Conservation (phyloP, 202 grass and related monocot species). For the Schoenoplectus triqueter region DNA sequence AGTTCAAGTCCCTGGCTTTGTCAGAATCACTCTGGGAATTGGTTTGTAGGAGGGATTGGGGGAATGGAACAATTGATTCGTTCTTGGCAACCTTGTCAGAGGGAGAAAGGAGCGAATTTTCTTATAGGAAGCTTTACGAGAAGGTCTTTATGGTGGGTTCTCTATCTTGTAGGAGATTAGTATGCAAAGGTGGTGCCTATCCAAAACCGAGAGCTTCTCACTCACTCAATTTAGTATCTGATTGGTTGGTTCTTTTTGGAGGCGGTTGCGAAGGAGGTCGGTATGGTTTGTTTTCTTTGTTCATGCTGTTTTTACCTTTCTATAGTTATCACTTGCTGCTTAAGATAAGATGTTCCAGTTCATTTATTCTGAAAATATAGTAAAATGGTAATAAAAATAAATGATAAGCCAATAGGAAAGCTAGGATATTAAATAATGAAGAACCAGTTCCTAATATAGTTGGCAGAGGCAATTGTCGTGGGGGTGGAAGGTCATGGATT, state of each 20-base stretch:
- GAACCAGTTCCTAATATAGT: neutral
- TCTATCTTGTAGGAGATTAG: constrained; percentile 56
- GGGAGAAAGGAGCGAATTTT: constrained; percentile 36
- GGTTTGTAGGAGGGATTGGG: constrained; percentile 83
- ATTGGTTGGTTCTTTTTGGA: constrained; percentile 91
- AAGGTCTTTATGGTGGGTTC: constrained; percentile 54
- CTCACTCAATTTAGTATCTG: constrained; percentile 80
- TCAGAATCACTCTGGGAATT: constrained; percentile 85
- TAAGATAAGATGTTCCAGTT: neutral
- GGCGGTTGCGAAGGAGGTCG: constrained; percentile 95
- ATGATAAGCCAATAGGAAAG: neutral
- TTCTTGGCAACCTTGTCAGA: constrained; percentile 40
- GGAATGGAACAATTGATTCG: constrained; percentile 41
- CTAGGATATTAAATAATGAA: neutral
- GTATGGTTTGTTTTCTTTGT: constrained; percentile 30
- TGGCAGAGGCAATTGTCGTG: neutral
- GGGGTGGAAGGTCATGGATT: neutral
- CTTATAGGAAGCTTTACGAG: constrained; percentile 70
- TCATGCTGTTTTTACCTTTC: neutral
- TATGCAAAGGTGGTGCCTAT: constrained; percentile 46
- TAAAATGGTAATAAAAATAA: neutral
- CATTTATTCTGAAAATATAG: constrained; percentile 4
- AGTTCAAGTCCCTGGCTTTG: constrained; percentile 60
- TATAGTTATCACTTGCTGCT: neutral
- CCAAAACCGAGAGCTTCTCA: constrained; percentile 81